Conservation (phyloP, 257 asterid species). For the Forsythia suspensa region DNA sequence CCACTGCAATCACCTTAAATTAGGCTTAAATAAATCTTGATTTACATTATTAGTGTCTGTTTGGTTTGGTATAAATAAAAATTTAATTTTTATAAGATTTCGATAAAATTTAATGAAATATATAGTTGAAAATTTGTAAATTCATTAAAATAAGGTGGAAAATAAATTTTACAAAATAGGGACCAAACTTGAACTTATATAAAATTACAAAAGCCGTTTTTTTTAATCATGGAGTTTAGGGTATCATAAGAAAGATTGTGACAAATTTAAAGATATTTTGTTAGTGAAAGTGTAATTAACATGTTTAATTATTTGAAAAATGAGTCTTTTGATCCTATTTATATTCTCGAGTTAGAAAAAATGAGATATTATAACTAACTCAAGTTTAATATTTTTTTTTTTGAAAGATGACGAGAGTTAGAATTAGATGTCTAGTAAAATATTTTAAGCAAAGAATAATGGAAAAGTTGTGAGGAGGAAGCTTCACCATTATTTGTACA, state of each 20-base stretch:
- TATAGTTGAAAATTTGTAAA: no score
- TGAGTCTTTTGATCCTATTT: not conserved
- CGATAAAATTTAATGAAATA: no score
- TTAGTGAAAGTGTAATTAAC: not conserved
- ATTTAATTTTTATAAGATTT: no score
- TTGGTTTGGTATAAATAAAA: no score
- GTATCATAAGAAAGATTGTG: not conserved
- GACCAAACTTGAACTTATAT: no score
- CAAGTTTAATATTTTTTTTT: not conserved
- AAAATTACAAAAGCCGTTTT: no score
- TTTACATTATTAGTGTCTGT: no score
- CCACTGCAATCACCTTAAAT: conserved; percentile 1
- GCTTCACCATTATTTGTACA: not conserved
- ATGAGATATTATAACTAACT: not conserved
- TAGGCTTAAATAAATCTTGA: not conserved
- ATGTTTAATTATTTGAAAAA: not conserved
- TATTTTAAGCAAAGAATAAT: not conserved
- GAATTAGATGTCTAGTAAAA: conserved; percentile 4
- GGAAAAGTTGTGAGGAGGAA: not conserved
- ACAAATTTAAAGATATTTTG: no score
- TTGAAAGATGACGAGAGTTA: conserved; percentile 12
- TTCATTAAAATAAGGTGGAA: no score
- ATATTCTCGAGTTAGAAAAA: not conserved
- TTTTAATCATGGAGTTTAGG: no score
- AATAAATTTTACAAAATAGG: no score